Evolutionary conservation across 345 rosid species (phyloP).

Genomic region (Toxicodendron radicans): DNA sequence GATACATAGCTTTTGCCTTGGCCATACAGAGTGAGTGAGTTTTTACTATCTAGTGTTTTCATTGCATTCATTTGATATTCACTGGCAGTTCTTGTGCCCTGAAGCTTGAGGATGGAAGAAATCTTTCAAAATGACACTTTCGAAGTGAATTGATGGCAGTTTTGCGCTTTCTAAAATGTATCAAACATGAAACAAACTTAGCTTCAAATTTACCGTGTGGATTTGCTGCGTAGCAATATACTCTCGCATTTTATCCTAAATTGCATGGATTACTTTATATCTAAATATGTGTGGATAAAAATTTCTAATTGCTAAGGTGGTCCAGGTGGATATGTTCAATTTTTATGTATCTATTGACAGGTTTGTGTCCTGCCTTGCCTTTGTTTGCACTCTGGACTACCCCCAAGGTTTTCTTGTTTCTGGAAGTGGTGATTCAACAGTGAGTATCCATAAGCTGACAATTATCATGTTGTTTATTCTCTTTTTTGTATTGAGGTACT

Average conservation of each 20-base stretch:
- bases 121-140: background rate
- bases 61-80: background rate
- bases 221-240: background rate
- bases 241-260: background rate
- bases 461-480: conserved; percentile 8
- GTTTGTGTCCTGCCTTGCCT: conserved; percentile 78
- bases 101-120: conserved; percentile 2
- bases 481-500: conserved; percentile 15
- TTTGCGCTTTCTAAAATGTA: background rate
- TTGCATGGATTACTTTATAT: background rate
- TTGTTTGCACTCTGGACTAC: conserved; percentile 48
- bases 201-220: background rate
- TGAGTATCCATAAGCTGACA: conserved; percentile 37
- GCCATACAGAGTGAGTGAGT: conserved; percentile 90
- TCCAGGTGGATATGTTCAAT: background rate
- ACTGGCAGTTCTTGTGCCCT: background rate
- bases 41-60: conserved; percentile 21
- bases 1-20: conserved; percentile 94
- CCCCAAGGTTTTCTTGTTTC: conserved; percentile 76
- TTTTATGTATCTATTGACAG: conserved; percentile 36
- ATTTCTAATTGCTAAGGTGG: background rate
- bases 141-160: background rate
- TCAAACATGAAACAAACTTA: background rate
- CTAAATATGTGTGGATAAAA: background rate
- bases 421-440: conserved; percentile 94